Percentiles rank a stretch among this genome's conserved stretches.
These are phyloP conservation scores for Pseudocercospora fijiensis DNA, from an alignment of 2,329 filamentous ascomycete genomes.

Conservation along the genomic window DNA sequence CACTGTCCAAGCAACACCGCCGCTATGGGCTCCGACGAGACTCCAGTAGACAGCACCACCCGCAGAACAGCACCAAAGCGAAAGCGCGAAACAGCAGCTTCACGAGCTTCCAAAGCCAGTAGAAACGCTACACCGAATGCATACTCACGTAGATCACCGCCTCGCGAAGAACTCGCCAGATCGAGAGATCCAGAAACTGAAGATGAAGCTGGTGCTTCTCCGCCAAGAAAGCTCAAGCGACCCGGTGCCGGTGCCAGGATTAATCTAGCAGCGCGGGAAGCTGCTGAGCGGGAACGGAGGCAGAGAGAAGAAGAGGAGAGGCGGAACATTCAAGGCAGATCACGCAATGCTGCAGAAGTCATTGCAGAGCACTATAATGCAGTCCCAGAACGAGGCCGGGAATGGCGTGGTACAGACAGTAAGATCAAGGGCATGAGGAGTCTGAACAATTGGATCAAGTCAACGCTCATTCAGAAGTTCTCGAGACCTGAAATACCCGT, in stretches of 20 bases:
- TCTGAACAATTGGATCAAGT: conserved; percentile 99
- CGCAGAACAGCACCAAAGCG: conserved; percentile 29
- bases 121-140: conserved; percentile 35
- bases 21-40: conserved; percentile 27
- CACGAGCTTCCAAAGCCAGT: conserved; percentile 30
- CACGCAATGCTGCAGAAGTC: conserved; percentile 56
- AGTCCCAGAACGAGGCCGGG: conserved; percentile 86
- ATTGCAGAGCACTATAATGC: conserved; percentile 95
- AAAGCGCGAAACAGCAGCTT: conserved; percentile 34
- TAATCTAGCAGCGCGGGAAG: conserved; percentile 64
- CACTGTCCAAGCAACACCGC: neutral
- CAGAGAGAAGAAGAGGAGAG: conserved; percentile 44
- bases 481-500: conserved; percentile 53
- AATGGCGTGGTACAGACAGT: conserved; percentile 92
- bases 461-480: conserved; percentile 94
- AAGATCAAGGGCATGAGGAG: conserved; percentile 91
- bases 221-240: conserved; percentile 42
- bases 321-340: conserved; percentile 35
- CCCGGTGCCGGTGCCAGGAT: conserved; percentile 55
- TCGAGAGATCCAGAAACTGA: conserved; percentile 20
- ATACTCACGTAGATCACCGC: conserved; percentile 36
- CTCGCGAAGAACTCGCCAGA: conserved; percentile 28
- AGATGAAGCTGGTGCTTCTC: conserved; percentile 34
- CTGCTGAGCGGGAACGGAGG: conserved; percentile 56
- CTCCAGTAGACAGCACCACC: conserved; percentile 23